Percentiles rank a stretch among this genome's conserved stretches.
phyloP scores from a whole-genome alignment of 768 basidiomycete genomes.

The Punctularia strigosozonata region DNA sequence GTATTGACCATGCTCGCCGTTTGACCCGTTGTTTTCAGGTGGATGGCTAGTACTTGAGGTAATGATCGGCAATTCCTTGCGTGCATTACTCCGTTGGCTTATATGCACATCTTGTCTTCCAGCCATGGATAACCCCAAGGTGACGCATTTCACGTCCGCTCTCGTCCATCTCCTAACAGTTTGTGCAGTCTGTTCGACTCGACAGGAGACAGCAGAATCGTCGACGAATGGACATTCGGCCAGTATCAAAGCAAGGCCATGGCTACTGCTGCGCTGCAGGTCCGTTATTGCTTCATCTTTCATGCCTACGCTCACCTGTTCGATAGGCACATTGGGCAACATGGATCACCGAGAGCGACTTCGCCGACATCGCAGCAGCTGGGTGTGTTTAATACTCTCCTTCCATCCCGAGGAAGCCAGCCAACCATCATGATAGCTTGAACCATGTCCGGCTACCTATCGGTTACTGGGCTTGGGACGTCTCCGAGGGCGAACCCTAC shows the following conservation, averaged over 20 bases:
- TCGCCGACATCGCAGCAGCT: slow-evolving; percentile 58
- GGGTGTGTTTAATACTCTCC: slow-evolving; percentile 33
- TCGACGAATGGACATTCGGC: slow-evolving; percentile 75
- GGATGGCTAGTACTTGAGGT: slow-evolving; percentile 49
- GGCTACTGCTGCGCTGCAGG: slow-evolving; percentile 37
- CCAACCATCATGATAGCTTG: slow-evolving; percentile 29
- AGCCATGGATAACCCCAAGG: slow-evolving; percentile 76
- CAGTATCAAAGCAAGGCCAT: slow-evolving; percentile 39
- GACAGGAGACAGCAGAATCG: slow-evolving; percentile 41
- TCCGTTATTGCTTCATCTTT: too few species aligned
- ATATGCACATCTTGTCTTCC: slow-evolving; percentile 19
- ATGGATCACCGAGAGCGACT: slow-evolving; percentile 78
- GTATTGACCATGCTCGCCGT: too few species aligned
- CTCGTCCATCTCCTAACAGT: too few species aligned
- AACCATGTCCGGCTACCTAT: slow-evolving; percentile 80
- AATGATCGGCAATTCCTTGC: slow-evolving; percentile 13
- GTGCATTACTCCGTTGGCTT: too few species aligned
- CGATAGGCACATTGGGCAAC: slow-evolving; percentile 84
- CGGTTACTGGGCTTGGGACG: slow-evolving; percentile 86
- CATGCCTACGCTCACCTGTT: too few species aligned
- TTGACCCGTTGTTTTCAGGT: too few species aligned
- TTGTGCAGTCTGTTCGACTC: slow-evolving; percentile 61
- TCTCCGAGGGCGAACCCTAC: slow-evolving; percentile 66
- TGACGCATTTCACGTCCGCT: too few species aligned
- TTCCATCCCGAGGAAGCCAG: not conserved